Conservation (phyloP, 2,329 filamentous ascomycete genomes). For the Fusarium sp. region DNA sequence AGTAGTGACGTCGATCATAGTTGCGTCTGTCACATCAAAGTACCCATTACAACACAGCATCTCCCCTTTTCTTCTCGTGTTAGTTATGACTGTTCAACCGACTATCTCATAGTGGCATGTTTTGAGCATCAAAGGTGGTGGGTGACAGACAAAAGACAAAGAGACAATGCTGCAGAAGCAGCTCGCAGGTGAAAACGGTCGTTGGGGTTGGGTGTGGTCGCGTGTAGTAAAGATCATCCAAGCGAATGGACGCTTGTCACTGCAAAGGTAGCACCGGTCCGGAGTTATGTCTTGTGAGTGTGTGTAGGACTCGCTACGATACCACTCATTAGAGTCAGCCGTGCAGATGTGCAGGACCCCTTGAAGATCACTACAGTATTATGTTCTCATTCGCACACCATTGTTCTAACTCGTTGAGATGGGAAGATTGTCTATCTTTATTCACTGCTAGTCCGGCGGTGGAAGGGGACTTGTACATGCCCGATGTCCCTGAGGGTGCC, state of each 20-base stretch:
- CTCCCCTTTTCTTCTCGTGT: conserved; percentile 13
- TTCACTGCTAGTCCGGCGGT: conserved; percentile 1
- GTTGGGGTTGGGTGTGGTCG: conserved; percentile 35
- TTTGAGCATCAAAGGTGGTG: conserved; percentile 13
- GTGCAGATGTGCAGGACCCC: conserved; percentile 25
- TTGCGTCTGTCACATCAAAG: conserved; percentile 13
- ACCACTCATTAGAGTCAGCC: not conserved
- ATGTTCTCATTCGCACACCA: conserved; percentile 12
- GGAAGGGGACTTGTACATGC: conserved; percentile 1
- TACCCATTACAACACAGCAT: not conserved
- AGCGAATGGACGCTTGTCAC: conserved; percentile 22
- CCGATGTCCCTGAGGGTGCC: no score
- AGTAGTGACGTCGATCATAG: conserved; percentile 24
- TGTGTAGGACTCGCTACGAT: not conserved
- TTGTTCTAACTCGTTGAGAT: not conserved
- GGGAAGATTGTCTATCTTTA: not conserved
- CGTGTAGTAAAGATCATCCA: conserved; percentile 44
- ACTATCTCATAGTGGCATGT: conserved; percentile 29
- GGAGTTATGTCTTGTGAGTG: conserved; percentile 3
- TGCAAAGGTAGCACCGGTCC: conserved; percentile 25
- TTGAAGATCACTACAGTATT: conserved; percentile 20
- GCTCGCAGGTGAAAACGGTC: conserved; percentile 38
- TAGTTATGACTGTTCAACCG: conserved; percentile 4
- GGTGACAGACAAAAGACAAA: not conserved
- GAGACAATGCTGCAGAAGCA: conserved; percentile 25